Conservation (phyloP, 2,329 filamentous ascomycete genomes). For the Myriosclerotinia duriaeana region DNA sequence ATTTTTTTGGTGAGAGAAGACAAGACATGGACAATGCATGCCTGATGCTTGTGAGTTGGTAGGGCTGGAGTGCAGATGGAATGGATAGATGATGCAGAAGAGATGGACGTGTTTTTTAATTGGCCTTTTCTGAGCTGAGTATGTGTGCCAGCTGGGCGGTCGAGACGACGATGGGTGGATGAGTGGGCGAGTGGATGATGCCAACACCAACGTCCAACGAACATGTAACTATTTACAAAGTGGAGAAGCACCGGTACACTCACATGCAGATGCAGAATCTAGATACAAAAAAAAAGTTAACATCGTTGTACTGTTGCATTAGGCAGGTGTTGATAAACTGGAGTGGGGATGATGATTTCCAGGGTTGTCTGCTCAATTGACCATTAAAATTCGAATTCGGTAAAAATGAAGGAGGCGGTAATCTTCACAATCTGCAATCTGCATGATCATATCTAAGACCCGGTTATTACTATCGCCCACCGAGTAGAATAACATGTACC, state of each 20-base stretch:
- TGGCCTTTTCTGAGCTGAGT: no score
- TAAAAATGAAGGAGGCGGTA: conserved; percentile 10
- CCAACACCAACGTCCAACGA: conserved; percentile 5
- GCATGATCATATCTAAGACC: conserved; percentile 8
- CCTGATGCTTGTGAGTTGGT: conserved; percentile 2
- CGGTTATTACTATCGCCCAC: neutral
- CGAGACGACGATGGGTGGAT: neutral
- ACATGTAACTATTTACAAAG: neutral
- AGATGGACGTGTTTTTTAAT: neutral
- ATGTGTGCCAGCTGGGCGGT: neutral
- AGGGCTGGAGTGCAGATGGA: conserved; percentile 22
- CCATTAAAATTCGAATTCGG: neutral
- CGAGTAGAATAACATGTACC: neutral
- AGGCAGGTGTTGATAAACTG: conserved; percentile 1
- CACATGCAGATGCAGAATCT: conserved; percentile 12
- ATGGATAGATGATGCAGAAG: neutral
- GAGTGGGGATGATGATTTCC: conserved; percentile 8
- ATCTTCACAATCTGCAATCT: neutral
- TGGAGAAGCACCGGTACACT: neutral
- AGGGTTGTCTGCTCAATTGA: neutral
- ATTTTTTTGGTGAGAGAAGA: neutral
- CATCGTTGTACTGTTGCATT: conserved; percentile 11
- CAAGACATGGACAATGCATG: conserved; percentile 1
- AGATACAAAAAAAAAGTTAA: neutral
- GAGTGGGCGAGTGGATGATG: neutral